Evolutionary conservation across 495 filamentous ascomycete species (phyloP).

Genomic region (Penicillium chermesinum): DNA sequence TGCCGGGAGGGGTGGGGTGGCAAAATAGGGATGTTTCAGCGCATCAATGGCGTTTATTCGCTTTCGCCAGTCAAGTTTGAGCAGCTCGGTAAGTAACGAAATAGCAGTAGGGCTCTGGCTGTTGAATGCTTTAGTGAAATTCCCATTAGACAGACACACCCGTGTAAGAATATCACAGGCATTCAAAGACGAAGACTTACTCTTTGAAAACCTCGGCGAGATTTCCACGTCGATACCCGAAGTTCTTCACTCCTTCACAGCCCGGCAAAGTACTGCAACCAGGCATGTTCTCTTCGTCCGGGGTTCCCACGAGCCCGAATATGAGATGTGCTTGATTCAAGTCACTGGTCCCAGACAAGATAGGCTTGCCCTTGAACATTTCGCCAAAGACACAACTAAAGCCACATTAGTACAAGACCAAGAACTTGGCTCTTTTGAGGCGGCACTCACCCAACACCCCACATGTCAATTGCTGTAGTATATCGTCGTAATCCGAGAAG

Average conservation of each 20-base stretch:
- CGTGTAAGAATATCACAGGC: too few species aligned
- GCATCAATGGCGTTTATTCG: conserved; percentile 94
- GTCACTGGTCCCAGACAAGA: conserved; percentile 85
- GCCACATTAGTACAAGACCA: conserved; percentile 9
- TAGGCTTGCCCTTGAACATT: conserved; percentile 93
- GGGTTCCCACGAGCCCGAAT: conserved; percentile 88
- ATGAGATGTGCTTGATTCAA: conserved; percentile 84
- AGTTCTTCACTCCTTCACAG: conserved; percentile 66
- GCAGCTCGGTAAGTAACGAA: conserved; percentile 72
- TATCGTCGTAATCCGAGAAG: conserved; percentile 81
- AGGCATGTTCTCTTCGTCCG: conserved; percentile 89
- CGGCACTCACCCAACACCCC: conserved; percentile 79
- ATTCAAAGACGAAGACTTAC: conserved; percentile 41
- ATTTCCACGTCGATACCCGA: conserved; percentile 58
- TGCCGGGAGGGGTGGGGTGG: conserved; percentile 68
- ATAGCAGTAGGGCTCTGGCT: conserved; percentile 58
- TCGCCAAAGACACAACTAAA: conserved; percentile 91
- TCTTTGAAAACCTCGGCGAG: conserved; percentile 68
- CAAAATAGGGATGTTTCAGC: conserved; percentile 88
- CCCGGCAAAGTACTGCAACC: conserved; percentile 79
- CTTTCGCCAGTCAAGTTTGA: conserved; percentile 82
- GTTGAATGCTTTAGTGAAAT: conserved; percentile 7
- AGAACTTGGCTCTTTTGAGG: neutral
- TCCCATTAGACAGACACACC: neutral
- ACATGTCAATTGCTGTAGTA: conserved; percentile 95